A percentile compares a stretch with the other conserved stretches of the same genome.
Evolutionary conservation across 192 early-diverging fungal species (phyloP).

Genomic region (Rhizophlyctis rosea): DNA sequence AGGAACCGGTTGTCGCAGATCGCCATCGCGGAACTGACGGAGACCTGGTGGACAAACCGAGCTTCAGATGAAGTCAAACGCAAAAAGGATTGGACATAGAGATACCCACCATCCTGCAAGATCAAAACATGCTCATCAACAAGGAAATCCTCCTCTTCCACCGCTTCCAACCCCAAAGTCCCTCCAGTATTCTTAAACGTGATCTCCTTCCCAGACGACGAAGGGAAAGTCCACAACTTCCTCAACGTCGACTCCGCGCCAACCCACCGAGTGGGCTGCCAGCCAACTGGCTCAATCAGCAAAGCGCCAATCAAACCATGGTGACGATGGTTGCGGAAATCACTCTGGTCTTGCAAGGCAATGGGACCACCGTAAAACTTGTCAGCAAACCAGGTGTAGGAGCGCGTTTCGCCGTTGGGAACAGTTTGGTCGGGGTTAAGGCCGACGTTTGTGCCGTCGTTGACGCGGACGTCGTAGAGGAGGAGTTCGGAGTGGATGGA

Average conservation of each 20-base stretch:
- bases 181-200: slow-evolving; percentile 1
- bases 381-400: slow-evolving; percentile 12
- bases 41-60: slow-evolving; percentile 7
- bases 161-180: not conserved
- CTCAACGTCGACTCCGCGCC: slow-evolving; percentile 7
- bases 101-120: slow-evolving; percentile 7
- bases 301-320: slow-evolving; percentile 9
- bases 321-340: slow-evolving; percentile 12
- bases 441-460: not conserved
- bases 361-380: slow-evolving; percentile 7
- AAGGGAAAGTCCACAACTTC: not conserved
- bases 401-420: slow-evolving; percentile 3
- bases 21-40: slow-evolving; percentile 4
- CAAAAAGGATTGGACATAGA: not conserved
- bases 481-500: not conserved
- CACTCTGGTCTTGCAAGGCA: not conserved
- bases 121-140: slow-evolving; percentile 12
- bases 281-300: not conserved
- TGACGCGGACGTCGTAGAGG: not conserved
- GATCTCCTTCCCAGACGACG: not conserved
- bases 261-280: not conserved
- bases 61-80: not conserved
- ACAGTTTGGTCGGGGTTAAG: slow-evolving; percentile 4
- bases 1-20: slow-evolving; percentile 3
- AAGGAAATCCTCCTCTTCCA: not conserved